Conservation (phyloP, 1,284 basidiomycete species). For the Caloboletus firmus region DNA sequence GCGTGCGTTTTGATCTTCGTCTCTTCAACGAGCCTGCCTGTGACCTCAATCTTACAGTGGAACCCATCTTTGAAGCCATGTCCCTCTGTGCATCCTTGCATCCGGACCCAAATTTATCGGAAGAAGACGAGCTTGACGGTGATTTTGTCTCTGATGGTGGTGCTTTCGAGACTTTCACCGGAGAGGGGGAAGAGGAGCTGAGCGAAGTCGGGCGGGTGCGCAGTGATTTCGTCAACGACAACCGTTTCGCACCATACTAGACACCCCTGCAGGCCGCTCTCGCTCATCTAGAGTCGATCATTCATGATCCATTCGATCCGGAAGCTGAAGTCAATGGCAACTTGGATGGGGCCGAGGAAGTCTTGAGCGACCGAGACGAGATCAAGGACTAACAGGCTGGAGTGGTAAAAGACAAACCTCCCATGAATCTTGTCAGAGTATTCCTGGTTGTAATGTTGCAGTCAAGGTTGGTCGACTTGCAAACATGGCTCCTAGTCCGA, state of each 20-base stretch:
- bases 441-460: not conserved
- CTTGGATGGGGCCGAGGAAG: constrained; percentile 15
- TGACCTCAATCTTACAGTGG: constrained; percentile 52
- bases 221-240: constrained; percentile 81
- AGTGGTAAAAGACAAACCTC: not conserved
- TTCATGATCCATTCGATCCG: constrained; percentile 47
- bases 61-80: constrained; percentile 84
- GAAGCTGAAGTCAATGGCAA: constrained; percentile 19
- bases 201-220: constrained; percentile 92
- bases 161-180: constrained; percentile 63
- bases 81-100: constrained; percentile 90
- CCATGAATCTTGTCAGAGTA: not conserved
- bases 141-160: constrained; percentile 57
- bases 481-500: not conserved
- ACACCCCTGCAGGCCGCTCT: constrained; percentile 64
- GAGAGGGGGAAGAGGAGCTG: constrained; percentile 64
- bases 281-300: constrained; percentile 73
- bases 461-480: not conserved
- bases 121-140: constrained; percentile 58
- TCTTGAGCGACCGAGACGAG: constrained; percentile 19
- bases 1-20: constrained; percentile 48
- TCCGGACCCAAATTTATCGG: constrained; percentile 65
- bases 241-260: constrained; percentile 87
- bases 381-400: constrained; percentile 3
- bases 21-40: constrained; percentile 8